These are phyloP conservation scores for Stromatinia cepivora DNA, from an alignment of 2,329 filamentous ascomycete genomes.

Conservation along the genomic window DNA sequence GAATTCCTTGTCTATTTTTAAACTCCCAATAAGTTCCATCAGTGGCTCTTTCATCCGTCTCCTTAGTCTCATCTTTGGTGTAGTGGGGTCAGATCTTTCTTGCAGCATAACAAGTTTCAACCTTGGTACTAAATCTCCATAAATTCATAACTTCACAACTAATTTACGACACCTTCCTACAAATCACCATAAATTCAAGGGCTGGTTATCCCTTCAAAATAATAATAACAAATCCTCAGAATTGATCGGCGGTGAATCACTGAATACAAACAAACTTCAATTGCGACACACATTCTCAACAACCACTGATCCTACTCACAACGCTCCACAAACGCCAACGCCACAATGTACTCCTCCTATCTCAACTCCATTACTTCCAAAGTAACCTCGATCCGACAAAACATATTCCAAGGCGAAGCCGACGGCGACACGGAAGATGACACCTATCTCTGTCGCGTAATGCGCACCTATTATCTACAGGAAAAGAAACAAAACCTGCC, in stretches of 20 bases:
- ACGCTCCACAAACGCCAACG: conserved; percentile 37
- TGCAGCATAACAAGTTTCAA: conserved; percentile 26
- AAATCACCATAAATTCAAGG: conserved; percentile 6
- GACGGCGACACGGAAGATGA: conserved; percentile 82
- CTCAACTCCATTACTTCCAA: conserved; percentile 64
- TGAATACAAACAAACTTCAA: conserved; percentile 6
- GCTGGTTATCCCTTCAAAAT: neutral
- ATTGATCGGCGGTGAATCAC: neutral
- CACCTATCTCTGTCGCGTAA: conserved; percentile 89
- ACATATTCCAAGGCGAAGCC: conserved; percentile 67
- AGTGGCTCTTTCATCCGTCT: conserved; percentile 5
- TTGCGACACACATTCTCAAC: conserved; percentile 12
- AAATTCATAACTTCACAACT: conserved; percentile 13
- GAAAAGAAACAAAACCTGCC: conserved; percentile 80
- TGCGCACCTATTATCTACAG: conserved; percentile 84
- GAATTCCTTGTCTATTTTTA: neutral
- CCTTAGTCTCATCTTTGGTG: conserved; percentile 7
- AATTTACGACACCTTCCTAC: neutral
- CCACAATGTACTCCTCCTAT: conserved; percentile 77
- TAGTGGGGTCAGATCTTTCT: conserved; percentile 20
- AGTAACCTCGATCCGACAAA: conserved; percentile 61
- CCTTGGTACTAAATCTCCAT: neutral
- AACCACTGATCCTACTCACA: neutral
- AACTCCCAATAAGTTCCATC: neutral
- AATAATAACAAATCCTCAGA: neutral